phyloP scores from a whole-genome alignment of 495 filamentous ascomycete genomes.

The Aspergillus ostianus region DNA sequence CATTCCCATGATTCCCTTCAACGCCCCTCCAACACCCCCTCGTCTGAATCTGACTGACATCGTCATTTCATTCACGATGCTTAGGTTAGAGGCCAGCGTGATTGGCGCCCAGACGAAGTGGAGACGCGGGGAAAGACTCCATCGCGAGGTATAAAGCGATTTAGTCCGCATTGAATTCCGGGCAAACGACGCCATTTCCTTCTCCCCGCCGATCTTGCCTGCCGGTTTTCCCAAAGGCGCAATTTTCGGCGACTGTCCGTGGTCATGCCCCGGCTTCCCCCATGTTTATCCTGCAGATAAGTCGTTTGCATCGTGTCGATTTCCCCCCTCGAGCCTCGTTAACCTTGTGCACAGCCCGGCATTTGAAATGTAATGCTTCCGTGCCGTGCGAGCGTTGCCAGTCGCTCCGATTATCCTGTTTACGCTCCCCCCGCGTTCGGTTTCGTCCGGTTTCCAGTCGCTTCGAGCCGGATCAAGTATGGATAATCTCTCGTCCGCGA shows the following conservation, averaged over 20 bases:
- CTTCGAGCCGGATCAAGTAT: slow-evolving; percentile 1
- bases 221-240: neutral
- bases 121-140: neutral
- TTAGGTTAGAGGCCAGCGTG: too few relatives aligned
- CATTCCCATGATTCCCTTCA: neutral
- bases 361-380: neutral
- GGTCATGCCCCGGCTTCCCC: neutral
- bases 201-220: neutral
- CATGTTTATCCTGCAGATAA: neutral
- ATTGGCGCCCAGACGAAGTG: neutral
- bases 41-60: neutral
- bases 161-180: too few relatives aligned
- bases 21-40: too few relatives aligned
- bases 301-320: neutral
- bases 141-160: neutral
- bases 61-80: neutral
- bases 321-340: neutral
- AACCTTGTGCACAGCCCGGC: neutral
- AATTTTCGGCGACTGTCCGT: neutral
- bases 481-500: neutral
- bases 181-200: neutral
- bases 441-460: neutral
- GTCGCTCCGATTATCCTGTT: neutral
- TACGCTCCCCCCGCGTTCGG: neutral
- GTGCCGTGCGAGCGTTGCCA: neutral